A percentile compares a stretch with the other conserved stretches of the same genome.
These are phyloP conservation scores for Juncus inflexus DNA, from an alignment of 176 grass and related monocot species.

Conservation along the genomic window DNA sequence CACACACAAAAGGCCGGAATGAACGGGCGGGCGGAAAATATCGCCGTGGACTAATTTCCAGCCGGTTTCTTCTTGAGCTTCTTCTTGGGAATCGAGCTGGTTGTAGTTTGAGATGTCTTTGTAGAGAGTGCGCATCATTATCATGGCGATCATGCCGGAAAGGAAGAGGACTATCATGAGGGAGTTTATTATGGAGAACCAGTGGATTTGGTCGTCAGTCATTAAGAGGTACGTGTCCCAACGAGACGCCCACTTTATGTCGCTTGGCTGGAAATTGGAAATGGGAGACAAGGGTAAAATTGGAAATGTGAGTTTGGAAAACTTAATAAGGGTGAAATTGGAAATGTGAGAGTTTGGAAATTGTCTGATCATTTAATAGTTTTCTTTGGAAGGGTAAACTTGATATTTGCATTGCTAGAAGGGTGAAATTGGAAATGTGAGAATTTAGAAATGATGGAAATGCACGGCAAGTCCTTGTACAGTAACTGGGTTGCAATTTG, in stretches of 20 bases:
- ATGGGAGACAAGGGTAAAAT: background rate
- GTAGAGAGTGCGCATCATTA: constrained; percentile 50
- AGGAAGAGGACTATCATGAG: constrained; percentile 51
- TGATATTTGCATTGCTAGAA: background rate
- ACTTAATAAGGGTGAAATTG: background rate
- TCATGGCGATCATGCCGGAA: constrained; percentile 51
- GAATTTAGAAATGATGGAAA: constrained; percentile 7
- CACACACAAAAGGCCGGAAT: constrained; percentile 42
- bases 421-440: background rate
- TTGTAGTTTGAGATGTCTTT: constrained; percentile 54
- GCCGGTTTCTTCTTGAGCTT: constrained; percentile 49
- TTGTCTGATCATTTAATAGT: background rate
- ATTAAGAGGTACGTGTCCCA: constrained; percentile 49
- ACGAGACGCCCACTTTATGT: constrained; percentile 47
- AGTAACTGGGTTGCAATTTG: background rate
- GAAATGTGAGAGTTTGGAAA: background rate
- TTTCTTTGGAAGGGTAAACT: background rate
- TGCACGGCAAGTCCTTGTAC: too few species aligned
- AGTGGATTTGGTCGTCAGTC: constrained; percentile 48
- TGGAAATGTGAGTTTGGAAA: background rate
- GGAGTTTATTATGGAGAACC: constrained; percentile 52
- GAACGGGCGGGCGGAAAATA: constrained; percentile 35
- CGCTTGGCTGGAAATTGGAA: constrained; percentile 36
- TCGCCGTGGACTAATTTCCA: constrained; percentile 51
- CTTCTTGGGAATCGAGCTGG: constrained; percentile 43